These are phyloP conservation scores for Vitis hybrid DNA, from an alignment of 177 flowering plant species.

Conservation along the genomic window DNA sequence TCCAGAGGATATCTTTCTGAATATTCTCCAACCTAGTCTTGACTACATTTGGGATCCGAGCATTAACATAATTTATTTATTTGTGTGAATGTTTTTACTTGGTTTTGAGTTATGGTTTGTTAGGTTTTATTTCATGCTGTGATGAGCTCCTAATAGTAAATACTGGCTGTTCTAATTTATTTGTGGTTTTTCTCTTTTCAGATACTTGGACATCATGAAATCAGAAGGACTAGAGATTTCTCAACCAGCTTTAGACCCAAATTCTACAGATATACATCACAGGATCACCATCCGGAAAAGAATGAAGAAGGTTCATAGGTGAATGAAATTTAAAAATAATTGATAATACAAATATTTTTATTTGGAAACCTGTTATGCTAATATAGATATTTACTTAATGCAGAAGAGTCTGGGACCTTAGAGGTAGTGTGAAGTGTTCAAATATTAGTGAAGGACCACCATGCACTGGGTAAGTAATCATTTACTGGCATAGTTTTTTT, in stretches of 20 bases:
- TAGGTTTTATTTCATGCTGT: no score
- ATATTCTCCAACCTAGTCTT: no score
- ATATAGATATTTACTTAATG: slow-evolving; percentile 10
- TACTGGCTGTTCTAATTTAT: not conserved
- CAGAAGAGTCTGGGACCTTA: slow-evolving; percentile 78
- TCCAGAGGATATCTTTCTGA: no score
- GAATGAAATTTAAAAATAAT: slow-evolving; percentile 10
- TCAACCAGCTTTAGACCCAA: slow-evolving; percentile 96
- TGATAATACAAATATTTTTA: not conserved
- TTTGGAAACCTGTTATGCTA: not conserved
- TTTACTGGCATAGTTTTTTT: not conserved
- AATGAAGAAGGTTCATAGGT: slow-evolving; percentile 71
- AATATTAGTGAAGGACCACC: slow-evolving; percentile 78
- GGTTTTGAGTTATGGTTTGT: not conserved
- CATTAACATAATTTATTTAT: no score
- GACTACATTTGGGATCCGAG: no score
- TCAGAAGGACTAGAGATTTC: slow-evolving; percentile 87
- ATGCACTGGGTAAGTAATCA: slow-evolving; percentile 70
- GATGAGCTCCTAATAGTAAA: not conserved
- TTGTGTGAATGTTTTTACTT: not conserved
- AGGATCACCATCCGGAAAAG: slow-evolving; percentile 59
- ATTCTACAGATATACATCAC: slow-evolving; percentile 71
- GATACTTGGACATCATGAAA: slow-evolving; percentile 80
- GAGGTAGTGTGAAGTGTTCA: slow-evolving; percentile 76
- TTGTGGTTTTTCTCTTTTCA: slow-evolving; percentile 18